Conservation (phyloP, 805 yeast genomes). For the Metschnikowia borealis region DNA sequence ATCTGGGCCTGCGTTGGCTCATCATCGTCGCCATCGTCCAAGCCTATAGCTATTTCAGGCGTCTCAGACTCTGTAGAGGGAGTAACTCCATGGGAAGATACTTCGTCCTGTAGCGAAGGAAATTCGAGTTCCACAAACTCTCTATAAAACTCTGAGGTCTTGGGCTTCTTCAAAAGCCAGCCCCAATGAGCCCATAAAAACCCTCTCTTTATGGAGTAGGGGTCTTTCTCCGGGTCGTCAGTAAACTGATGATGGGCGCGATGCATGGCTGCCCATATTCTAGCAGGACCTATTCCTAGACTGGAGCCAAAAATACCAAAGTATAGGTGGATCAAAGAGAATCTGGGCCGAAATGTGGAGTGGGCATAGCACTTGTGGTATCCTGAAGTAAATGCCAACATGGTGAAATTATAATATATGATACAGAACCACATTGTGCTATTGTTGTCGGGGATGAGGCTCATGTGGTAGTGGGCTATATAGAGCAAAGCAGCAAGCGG, state of each 20-base stretch:
- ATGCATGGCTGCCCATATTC: constrained; percentile 81
- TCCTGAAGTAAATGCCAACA: constrained; percentile 40
- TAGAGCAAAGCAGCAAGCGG: constrained; percentile 30
- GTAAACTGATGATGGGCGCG: constrained; percentile 87
- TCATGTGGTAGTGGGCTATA: constrained; percentile 17
- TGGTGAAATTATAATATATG: constrained; percentile 32
- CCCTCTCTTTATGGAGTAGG: constrained; percentile 80
- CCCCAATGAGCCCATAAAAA: constrained; percentile 82
- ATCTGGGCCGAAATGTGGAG: constrained; percentile 30
- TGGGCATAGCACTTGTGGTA: constrained; percentile 43
- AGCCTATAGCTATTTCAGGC: constrained; percentile 6
- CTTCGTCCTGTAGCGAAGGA: constrained; percentile 13
- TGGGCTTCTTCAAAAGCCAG: constrained; percentile 72
- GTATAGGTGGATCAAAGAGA: constrained; percentile 37
- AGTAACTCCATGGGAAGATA: not conserved
- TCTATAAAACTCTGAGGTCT: constrained; percentile 26
- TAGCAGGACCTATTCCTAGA: constrained; percentile 70
- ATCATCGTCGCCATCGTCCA: constrained; percentile 7
- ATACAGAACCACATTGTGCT: constrained; percentile 29
- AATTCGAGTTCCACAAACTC: constrained; percentile 38
- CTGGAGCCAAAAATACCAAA: constrained; percentile 65
- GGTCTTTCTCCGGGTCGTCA: constrained; percentile 81
- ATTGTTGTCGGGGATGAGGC: constrained; percentile 26
- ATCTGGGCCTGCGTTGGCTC: constrained; percentile 5
- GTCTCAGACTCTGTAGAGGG: not conserved